Conservation (phyloP, 2,329 filamentous ascomycete species). For the Fonsecaea nubica region DNA sequence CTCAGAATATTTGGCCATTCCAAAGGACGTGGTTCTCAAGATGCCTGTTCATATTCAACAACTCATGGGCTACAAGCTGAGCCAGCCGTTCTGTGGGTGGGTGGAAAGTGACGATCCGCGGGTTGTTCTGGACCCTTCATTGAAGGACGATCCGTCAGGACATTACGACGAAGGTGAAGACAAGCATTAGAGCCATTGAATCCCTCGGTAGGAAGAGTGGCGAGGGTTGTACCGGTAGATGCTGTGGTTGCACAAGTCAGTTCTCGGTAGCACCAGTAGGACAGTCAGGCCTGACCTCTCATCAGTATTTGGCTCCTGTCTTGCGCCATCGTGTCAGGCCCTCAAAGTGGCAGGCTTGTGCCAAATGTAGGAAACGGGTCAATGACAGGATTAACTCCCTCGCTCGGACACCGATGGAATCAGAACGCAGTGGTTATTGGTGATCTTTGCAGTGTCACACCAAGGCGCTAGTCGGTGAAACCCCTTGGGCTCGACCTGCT, state of each 20-base stretch:
- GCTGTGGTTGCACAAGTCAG: not conserved
- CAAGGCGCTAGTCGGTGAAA: not conserved
- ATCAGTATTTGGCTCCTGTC: not conserved
- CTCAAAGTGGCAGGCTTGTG: constrained; percentile 1
- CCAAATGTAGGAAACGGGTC: not conserved
- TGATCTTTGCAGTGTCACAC: not conserved
- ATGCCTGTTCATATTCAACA: constrained; percentile 36
- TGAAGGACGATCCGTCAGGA: constrained; percentile 30
- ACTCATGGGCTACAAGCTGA: constrained; percentile 41
- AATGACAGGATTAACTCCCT: not conserved
- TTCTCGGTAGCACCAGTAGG: not conserved
- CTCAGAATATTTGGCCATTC: constrained; percentile 39
- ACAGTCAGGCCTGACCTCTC: not conserved
- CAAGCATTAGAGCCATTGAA: constrained; percentile 1
- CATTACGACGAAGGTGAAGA: constrained; percentile 26
- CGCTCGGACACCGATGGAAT: not conserved
- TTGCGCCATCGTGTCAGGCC: not conserved
- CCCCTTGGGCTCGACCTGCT: no score
- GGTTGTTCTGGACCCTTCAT: constrained; percentile 26
- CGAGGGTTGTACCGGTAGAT: not conserved
- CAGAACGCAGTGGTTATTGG: no score
- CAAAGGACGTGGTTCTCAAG: constrained; percentile 35
- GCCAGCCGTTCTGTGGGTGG: constrained; percentile 36
- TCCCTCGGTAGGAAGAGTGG: not conserved
- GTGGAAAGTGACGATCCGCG: constrained; percentile 37